These are phyloP conservation scores for Salvia sclarea DNA, from an alignment of 305 asterid genomes.

Conservation along the genomic window DNA sequence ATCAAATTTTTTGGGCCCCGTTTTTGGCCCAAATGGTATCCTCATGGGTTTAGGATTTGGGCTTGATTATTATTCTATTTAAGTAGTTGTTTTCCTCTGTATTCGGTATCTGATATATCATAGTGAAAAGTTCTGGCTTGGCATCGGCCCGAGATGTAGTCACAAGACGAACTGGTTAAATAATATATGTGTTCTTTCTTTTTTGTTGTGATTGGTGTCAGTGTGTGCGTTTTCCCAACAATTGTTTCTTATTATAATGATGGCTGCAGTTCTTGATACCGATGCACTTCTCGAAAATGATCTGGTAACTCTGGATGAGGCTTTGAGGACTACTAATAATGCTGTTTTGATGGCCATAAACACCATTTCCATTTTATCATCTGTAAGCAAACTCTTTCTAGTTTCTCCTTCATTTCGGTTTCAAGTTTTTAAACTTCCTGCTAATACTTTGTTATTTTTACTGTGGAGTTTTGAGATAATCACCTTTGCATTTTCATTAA, in stretches of 20 bases:
- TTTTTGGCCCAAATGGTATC: too few relatives aligned
- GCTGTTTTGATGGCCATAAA: conserved; percentile 93
- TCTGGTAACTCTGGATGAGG: conserved; percentile 92
- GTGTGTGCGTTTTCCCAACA: too few relatives aligned
- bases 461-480: conserved; percentile 22
- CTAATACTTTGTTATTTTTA: conserved; percentile 23
- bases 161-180: too few relatives aligned
- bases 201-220: too few relatives aligned
- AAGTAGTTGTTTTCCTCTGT: too few relatives aligned
- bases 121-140: too few relatives aligned
- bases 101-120: too few relatives aligned
- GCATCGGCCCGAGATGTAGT: too few relatives aligned
- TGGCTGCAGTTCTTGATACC: conserved; percentile 85
- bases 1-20: too few relatives aligned
- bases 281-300: conserved; percentile 87
- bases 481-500: conserved; percentile 30
- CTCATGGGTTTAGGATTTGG: too few relatives aligned
- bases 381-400: conserved; percentile 58
- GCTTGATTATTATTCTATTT: too few relatives aligned
- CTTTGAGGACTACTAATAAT: conserved; percentile 72
- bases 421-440: conserved; percentile 16
- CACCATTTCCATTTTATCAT: conserved; percentile 69
- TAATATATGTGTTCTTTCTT: too few relatives aligned
- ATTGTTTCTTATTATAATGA: not conserved
- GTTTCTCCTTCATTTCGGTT: conserved; percentile 24